Evolutionary conservation across 2,329 filamentous ascomycete species (phyloP).

Genomic region (Aspergillaceae sp.): DNA sequence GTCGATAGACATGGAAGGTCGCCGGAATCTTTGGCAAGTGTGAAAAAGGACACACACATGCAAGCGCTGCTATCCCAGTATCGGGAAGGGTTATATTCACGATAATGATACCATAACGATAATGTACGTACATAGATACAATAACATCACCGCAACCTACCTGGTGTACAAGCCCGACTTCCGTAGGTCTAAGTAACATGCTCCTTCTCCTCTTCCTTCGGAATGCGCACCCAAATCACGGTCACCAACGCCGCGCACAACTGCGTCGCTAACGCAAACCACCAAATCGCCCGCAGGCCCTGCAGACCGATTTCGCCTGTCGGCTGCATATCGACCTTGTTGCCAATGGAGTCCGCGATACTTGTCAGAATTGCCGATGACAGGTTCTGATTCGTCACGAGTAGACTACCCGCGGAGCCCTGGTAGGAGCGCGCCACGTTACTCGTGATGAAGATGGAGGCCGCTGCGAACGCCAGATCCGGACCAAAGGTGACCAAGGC

Average conservation of each 20-base stretch:
- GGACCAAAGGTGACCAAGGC: slow-evolving; percentile 41
- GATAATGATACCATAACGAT: too few species aligned
- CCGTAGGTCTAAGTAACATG: slow-evolving; percentile 14
- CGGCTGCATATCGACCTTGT: slow-evolving; percentile 12
- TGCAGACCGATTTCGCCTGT: slow-evolving; percentile 20
- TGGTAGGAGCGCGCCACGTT: slow-evolving; percentile 41
- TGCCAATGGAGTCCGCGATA: slow-evolving; percentile 31
- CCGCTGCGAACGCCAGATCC: slow-evolving; percentile 41
- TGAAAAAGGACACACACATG: not conserved
- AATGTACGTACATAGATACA: too few species aligned
- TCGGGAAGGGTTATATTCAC: too few species aligned
- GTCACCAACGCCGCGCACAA: slow-evolving; percentile 27
- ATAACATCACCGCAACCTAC: too few species aligned
- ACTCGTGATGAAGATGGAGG: slow-evolving; percentile 43
- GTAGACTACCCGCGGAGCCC: slow-evolving; percentile 38
- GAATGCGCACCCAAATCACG: slow-evolving; percentile 33
- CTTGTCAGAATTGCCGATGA: slow-evolving; percentile 35
- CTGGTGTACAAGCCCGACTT: too few species aligned
- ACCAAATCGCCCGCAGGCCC: slow-evolving; percentile 35
- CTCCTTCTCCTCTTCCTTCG: slow-evolving; percentile 34
- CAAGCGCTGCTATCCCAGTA: too few species aligned
- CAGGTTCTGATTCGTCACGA: slow-evolving; percentile 42
- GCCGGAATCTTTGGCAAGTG: not conserved
- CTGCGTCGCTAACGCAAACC: slow-evolving; percentile 33
- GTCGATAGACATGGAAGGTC: not conserved